Percentiles rank a stretch among this genome's conserved stretches.
phyloP scores from a whole-genome alignment of 768 basidiomycete species.

The Ramaria sp. region DNA sequence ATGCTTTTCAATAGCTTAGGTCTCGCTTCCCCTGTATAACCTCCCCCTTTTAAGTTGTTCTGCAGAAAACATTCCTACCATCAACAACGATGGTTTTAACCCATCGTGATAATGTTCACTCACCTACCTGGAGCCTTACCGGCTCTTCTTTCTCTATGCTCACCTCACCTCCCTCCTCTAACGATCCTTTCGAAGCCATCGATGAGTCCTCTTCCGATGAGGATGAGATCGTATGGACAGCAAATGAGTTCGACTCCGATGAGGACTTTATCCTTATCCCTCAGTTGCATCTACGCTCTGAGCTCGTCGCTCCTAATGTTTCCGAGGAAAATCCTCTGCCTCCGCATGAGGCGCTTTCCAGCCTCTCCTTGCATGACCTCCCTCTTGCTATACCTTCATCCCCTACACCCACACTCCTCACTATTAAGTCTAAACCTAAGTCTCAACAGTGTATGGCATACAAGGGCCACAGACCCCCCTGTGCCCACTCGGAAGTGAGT shows the following conservation, averaged over 20 bases:
- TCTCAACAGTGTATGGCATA: neutral
- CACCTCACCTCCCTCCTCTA: neutral
- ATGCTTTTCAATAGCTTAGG: neutral
- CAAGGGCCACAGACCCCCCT: neutral
- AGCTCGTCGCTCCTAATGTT: neutral
- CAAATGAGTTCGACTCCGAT: conserved; percentile 5
- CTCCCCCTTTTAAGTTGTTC: neutral
- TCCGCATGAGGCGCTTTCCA: neutral
- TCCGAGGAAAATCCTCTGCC: neutral
- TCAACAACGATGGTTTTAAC: neutral
- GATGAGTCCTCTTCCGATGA: conserved; percentile 8
- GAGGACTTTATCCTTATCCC: conserved; percentile 9
- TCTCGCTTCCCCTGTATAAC: conserved; percentile 6
- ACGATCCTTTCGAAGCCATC: neutral
- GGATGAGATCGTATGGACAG: conserved; percentile 6
- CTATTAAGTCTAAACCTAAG: neutral
- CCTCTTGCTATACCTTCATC: neutral
- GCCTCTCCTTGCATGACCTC: neutral
- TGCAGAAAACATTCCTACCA: neutral
- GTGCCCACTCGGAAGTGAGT: neutral
- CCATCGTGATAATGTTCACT: neutral
- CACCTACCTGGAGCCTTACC: neutral
- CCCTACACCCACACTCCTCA: neutral
- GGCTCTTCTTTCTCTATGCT: conserved; percentile 1
- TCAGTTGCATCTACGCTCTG: neutral